Evolutionary conservation across 1,139 yeast species (phyloP), one percentile per base, ranked within the genome.

Genomic region (Diutina neorugosa): DNA sequence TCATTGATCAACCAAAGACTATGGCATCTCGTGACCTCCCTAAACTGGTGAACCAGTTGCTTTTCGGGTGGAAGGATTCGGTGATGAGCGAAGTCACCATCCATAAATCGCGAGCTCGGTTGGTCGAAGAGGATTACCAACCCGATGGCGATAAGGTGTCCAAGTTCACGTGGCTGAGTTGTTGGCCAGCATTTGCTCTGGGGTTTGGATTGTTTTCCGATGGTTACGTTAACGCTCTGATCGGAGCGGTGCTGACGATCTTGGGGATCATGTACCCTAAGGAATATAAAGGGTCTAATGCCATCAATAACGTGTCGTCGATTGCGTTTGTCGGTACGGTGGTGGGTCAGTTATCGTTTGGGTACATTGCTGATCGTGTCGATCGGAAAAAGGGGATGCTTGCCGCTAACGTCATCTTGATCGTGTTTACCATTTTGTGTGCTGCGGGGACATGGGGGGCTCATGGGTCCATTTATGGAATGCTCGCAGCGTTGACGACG

Each of bases 201-300:
- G 97, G 97, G 58, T 93, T 96, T 1, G 96, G 96, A 54, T 73
- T 90, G 53, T 88, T 90, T 65, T 83, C 93, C 31, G 97, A 90
- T 67, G 96, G 97, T 55, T 89, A 89, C 64, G 86, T 88, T 58
- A 89, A 89, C 67, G 86, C 86, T 69, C 82, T 93, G 52, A 86
- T 88, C 56, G 80, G 90, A 55, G 77, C 93, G 11, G 94, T 85
- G 19, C 74, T 83, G 51, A 81, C 90, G 14, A 82, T 90, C 68
- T 74, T 90, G 57, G 65, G 74, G 16, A 69, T 65, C 3, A 71
- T 90, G 44, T 90, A 90, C 64, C 89, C 89, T 14, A 66, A 65
- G 0, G 78, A 78, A 61, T 84, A 84, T 63, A 67, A 79, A 3
- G 62, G 76, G 12, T 85, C 94, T 0, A 66, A 69, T 52, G 96